Evolutionary conservation across 139 green algal genomes (phyloP).

Genomic region (Micractinium conductrix): DNA sequence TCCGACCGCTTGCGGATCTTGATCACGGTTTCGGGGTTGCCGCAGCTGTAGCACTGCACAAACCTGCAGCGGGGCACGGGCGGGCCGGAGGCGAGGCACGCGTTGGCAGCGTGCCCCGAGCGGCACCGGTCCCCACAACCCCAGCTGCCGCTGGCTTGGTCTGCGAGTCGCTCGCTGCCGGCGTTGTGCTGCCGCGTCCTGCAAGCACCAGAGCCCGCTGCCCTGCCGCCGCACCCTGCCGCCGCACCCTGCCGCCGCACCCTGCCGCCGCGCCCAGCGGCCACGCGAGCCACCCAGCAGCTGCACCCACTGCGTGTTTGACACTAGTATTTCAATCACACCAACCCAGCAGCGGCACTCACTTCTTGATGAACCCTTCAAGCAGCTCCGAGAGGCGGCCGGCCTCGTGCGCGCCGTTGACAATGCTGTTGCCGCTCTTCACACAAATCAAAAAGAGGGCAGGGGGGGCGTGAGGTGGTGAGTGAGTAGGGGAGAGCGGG

Average conservation of each 20-base stretch:
- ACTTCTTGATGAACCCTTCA: conserved; percentile 98
- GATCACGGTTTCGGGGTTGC: conserved; percentile 97
- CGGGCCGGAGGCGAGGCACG: background rate
- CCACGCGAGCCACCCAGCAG: background rate
- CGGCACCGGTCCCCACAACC: too few species aligned
- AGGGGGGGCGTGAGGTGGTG: too few species aligned
- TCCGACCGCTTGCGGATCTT: conserved; percentile 85
- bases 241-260: too few species aligned
- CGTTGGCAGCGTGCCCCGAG: too few species aligned
- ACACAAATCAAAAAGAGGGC: too few species aligned
- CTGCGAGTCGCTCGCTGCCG: too few species aligned
- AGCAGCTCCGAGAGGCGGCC: conserved; percentile 87
- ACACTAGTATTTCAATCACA: background rate
- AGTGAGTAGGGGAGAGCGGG: too few species aligned
- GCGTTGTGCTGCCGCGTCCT: background rate
- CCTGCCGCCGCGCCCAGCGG: too few species aligned
- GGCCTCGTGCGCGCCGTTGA: conserved; percentile 91
- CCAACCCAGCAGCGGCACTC: background rate
- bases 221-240: too few species aligned
- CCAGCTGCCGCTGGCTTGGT: too few species aligned
- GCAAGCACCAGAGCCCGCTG: too few species aligned
- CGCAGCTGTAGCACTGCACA: conserved; percentile 98
- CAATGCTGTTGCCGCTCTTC: conserved; percentile 88
- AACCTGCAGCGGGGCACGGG: conserved; percentile 56
- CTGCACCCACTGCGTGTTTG: background rate